Conservation (phyloP, 768 basidiomycete genomes). For the Mycena metata region DNA sequence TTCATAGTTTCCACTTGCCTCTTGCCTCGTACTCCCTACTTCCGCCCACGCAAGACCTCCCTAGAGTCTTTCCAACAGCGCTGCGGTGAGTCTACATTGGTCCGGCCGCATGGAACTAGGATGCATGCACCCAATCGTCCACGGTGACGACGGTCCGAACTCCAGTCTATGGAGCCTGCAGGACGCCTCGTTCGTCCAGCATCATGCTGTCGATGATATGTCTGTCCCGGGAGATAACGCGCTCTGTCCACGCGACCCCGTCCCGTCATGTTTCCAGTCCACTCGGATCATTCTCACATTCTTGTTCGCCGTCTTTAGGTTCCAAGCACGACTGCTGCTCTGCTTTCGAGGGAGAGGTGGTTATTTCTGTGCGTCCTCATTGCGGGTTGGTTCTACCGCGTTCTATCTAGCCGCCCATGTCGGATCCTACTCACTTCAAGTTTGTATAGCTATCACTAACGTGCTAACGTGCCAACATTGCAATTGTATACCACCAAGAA, state of each 20-base stretch:
- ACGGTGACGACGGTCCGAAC: constrained; percentile 35
- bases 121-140: constrained; percentile 2
- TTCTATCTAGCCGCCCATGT: background rate
- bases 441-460: constrained; percentile 30
- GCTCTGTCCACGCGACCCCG: constrained; percentile 38
- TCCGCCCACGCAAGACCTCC: background rate
- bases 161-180: constrained; percentile 29
- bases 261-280: constrained; percentile 41
- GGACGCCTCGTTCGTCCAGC: constrained; percentile 34
- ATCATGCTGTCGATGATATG: constrained; percentile 34
- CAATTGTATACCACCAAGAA: constrained; percentile 20
- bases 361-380: constrained; percentile 17
- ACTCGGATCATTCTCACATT: constrained; percentile 41
- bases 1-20: constrained; percentile 25
- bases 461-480: constrained; percentile 3
- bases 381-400: constrained; percentile 6
- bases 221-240: constrained; percentile 35
- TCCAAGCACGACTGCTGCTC: constrained; percentile 16
- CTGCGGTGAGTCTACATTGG: constrained; percentile 26
- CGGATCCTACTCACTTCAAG: constrained; percentile 32
- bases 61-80: background rate
- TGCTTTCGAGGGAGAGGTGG: constrained; percentile 11
- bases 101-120: constrained; percentile 11
- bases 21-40: constrained; percentile 13
- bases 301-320: constrained; percentile 34